phyloP scores from a whole-genome alignment of 257 asterid genomes.

The Thymus mandschuricus region DNA sequence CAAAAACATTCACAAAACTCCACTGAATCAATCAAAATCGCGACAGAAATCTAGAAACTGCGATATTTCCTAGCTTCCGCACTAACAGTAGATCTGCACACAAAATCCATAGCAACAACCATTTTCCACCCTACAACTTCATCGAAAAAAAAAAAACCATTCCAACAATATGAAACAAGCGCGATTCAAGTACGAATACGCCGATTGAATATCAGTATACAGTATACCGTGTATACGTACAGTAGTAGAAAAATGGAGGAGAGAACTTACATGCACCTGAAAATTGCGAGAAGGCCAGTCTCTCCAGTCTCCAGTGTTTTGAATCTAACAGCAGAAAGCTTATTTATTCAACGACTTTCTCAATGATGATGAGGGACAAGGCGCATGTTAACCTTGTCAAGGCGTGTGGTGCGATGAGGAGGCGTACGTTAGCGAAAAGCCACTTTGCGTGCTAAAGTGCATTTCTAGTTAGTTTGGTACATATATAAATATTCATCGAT shows the following conservation, averaged over 20 bases:
- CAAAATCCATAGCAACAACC: conserved; percentile 10
- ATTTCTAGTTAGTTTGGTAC: no score
- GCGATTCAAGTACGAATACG: not conserved
- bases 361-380: not conserved
- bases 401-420: not conserved
- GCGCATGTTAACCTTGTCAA: conserved; percentile 13
- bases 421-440: conserved; percentile 14
- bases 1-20: not conserved
- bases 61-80: not conserved
- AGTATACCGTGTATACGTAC: not conserved
- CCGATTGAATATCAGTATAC: not conserved
- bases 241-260: not conserved
- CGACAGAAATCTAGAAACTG: not conserved
- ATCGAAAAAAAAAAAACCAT: not conserved
- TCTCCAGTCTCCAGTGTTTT: not conserved
- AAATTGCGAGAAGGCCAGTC: not conserved
- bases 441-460: no score
- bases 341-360: not conserved
- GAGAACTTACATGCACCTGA: conserved; percentile 15
- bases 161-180: not conserved
- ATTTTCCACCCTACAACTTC: not conserved
- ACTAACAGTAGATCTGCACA: conserved; percentile 19
- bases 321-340: not conserved
- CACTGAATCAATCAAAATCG: conserved; percentile 2
- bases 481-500: no score